Percentiles rank a stretch among this genome's conserved stretches.
Conservation (phyloP, 2,329 filamentous ascomycete species). For the Penicillium brasilianum region DNA sequence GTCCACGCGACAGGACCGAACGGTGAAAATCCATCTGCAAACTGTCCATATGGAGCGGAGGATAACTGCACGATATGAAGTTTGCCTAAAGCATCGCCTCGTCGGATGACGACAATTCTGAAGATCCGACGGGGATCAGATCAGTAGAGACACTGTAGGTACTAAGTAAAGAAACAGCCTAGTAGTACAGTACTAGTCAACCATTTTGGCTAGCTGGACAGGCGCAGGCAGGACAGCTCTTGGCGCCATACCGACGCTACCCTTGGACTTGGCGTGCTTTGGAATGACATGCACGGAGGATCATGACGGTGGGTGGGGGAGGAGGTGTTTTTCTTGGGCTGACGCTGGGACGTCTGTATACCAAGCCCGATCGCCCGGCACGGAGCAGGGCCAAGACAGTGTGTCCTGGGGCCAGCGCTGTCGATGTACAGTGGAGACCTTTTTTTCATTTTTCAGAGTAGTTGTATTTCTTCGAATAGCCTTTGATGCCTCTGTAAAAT, state of each 20-base stretch:
- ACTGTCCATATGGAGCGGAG: neutral
- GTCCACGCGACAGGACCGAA: slow-evolving; percentile 15
- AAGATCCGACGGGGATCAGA: neutral
- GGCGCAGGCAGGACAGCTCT: neutral
- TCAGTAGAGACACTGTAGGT: neutral
- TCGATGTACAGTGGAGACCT: slow-evolving; percentile 6
- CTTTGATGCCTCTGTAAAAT: neutral
- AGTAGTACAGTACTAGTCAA: neutral
- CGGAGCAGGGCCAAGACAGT: slow-evolving; percentile 8
- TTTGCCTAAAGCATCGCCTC: slow-evolving; percentile 1
- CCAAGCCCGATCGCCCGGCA: slow-evolving; percentile 24
- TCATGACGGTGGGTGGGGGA: slow-evolving; percentile 14
- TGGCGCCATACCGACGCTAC: slow-evolving; percentile 12
- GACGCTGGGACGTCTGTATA: slow-evolving; percentile 10
- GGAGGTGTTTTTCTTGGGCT: too few relatives aligned
- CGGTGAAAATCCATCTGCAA: neutral
- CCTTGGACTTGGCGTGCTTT: slow-evolving; percentile 22
- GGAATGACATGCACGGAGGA: slow-evolving; percentile 19
- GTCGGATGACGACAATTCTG: slow-evolving; percentile 2
- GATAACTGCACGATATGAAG: neutral
- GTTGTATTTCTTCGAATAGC: neutral
- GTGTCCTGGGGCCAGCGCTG: slow-evolving; percentile 14
- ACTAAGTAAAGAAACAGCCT: neutral
- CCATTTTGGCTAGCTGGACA: neutral
- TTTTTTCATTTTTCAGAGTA: neutral